Conservation (phyloP, 1,139 yeast species). For the Yarrowia galli region DNA sequence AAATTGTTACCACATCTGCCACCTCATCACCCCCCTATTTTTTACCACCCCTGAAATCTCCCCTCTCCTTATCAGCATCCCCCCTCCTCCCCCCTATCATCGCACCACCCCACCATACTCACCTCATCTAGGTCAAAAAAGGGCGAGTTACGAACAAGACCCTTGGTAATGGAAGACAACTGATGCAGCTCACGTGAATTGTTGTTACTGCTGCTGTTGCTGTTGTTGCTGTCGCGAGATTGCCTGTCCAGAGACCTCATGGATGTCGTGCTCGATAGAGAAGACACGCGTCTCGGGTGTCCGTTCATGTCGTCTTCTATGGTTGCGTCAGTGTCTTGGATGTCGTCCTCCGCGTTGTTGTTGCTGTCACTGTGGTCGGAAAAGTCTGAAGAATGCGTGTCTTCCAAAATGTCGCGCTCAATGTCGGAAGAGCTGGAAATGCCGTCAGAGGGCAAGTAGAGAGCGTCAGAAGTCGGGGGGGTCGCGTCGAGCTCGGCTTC, state of each 20-base stretch:
- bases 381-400: background rate
- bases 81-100: background rate
- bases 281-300: slow-evolving; percentile 36
- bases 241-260: slow-evolving; percentile 3
- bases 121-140: slow-evolving; percentile 31
- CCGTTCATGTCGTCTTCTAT: slow-evolving; percentile 16
- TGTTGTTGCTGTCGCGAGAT: background rate
- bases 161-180: slow-evolving; percentile 24
- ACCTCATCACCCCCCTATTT: background rate
- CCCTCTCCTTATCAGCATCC: background rate
- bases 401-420: background rate
- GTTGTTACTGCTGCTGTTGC: background rate
- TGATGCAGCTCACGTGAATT: slow-evolving; percentile 23
- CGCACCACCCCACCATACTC: slow-evolving; percentile 4
- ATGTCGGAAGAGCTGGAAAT: background rate
- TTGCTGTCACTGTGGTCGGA: background rate
- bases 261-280: slow-evolving; percentile 3
- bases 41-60: background rate
- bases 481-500: background rate
- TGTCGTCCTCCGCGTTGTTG: background rate
- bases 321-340: background rate
- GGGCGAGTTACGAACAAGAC: slow-evolving; percentile 14
- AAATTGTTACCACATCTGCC: background rate
- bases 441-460: background rate
- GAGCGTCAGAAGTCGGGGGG: background rate